Percentiles rank a stretch among this genome's conserved stretches.
Conservation (phyloP, 2,329 filamentous ascomycete species). For the Ceratocystis papillata region DNA sequence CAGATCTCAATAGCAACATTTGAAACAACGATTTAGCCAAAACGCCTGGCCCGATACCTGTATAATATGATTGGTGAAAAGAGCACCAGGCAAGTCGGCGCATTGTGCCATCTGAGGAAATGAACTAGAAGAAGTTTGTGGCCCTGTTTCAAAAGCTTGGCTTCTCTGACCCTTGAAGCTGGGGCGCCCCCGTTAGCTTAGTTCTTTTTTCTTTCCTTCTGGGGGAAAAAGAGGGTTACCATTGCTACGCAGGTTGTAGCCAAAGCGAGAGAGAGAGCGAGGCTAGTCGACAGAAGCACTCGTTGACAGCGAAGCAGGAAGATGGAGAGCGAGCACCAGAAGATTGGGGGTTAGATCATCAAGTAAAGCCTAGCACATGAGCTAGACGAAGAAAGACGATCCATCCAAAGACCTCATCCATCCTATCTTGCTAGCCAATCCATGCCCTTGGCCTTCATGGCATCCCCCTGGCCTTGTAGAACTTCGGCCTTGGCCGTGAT, state of each 20-base stretch:
- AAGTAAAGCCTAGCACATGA: not conserved
- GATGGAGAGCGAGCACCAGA: not conserved
- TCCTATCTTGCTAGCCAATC: not conserved
- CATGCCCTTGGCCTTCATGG: not conserved
- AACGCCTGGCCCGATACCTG: not conserved
- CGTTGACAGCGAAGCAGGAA: not conserved
- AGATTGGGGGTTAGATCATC: not conserved
- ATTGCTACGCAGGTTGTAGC: not conserved
- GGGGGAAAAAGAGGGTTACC: not conserved
- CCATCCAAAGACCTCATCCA: not conserved
- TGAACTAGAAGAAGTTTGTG: constrained; percentile 12
- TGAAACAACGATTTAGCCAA: not conserved
- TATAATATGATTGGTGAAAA: constrained; percentile 1
- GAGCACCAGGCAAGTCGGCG: not conserved
- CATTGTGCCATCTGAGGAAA: constrained; percentile 12
- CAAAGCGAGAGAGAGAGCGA: not conserved
- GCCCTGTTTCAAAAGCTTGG: constrained; percentile 13
- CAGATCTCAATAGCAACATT: not conserved
- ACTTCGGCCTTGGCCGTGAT: constrained; percentile 8
- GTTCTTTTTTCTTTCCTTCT: too few relatives aligned
- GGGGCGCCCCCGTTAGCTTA: too few relatives aligned
- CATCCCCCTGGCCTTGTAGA: not conserved
- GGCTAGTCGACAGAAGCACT: not conserved
- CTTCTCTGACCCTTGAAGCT: not conserved
- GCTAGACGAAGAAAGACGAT: constrained; percentile 1